Evolutionary conservation across 192 early-diverging fungal species (phyloP), one percentile per base, ranked within the genome.

Genomic region (Chytriomyces hyalinus): DNA sequence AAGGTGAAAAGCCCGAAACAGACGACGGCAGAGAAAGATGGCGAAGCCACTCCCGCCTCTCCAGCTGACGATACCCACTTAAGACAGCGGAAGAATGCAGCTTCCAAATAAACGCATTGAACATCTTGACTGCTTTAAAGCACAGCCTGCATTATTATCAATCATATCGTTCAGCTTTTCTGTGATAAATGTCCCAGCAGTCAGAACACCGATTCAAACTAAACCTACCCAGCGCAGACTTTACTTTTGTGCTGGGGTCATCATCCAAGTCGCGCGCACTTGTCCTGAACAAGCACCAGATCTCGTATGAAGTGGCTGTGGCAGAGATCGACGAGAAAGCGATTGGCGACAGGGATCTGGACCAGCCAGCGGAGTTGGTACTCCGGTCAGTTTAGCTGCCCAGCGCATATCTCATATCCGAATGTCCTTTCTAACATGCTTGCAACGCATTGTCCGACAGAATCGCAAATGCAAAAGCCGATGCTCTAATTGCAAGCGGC

Each of bases 251-350:
- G 6, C 80, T 87, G 6, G 86, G 84, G 20, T 85, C 86, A 13
- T 87, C 86, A 28, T 84, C 82, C 15, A 81, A 80, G 64, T 87
- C 79, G 71, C 76, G 86, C 24, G 82, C 84, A 2, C 57, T 20
- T 47, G 74, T 87, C 49, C 80, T 87, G 4, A 69, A 62, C 44
- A 73, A 61, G 28, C 49, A 65, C 66, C 47, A 48, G 60, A 43
- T 84, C 28, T 9, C 68, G 13, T 87, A 83, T 64, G 78, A 77
- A n/a, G 73, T 78, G 9, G 66, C 73, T 9, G 65, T 62, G 6
- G 78, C 81, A 45, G 74, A 84, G 62, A 83, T 88, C 36, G 87
- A 85, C 65, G 87, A 88, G 61, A 88, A 88, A 61, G 70, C 59
- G 24, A 64, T 84, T 51, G 78, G 78, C 67, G 73, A 61, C 43